Conservation (phyloP, 768 basidiomycete genomes). For the Imleria badia region DNA sequence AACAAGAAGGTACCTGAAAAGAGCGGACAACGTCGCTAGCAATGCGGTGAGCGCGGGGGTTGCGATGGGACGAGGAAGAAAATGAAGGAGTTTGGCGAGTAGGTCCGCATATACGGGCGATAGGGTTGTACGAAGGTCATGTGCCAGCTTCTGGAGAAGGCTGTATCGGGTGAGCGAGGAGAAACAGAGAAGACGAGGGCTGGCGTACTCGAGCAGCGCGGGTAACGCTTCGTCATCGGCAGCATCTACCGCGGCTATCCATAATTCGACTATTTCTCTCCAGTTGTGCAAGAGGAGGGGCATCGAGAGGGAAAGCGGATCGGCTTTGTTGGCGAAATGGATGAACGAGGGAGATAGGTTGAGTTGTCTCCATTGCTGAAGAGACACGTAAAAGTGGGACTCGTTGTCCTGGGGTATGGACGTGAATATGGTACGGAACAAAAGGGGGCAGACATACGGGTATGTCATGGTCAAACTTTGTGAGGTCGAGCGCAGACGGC, state of each 20-base stretch:
- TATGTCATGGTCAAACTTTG: conserved; percentile 60
- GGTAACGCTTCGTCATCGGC: conserved; percentile 73
- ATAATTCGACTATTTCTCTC: conserved; percentile 62
- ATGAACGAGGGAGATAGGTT: conserved; percentile 78
- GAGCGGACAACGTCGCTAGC: conserved; percentile 61
- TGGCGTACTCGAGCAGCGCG: conserved; percentile 72
- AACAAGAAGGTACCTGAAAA: conserved; percentile 74
- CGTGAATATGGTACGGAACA: not conserved
- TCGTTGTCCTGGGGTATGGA: conserved; percentile 58
- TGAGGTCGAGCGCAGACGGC: conserved; percentile 59
- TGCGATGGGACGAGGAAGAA: conserved; percentile 59
- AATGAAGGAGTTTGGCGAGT: conserved; percentile 52
- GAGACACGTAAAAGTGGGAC: conserved; percentile 73
- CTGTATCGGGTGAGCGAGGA: conserved; percentile 38
- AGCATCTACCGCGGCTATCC: conserved; percentile 55
- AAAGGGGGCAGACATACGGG: conserved; percentile 33
- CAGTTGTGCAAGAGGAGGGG: conserved; percentile 81
- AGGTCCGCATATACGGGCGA: conserved; percentile 59
- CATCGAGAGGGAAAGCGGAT: conserved; percentile 68
- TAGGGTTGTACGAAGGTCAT: conserved; percentile 79
- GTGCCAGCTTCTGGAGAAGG: conserved; percentile 72
- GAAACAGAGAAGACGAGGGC: not conserved
- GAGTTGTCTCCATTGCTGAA: conserved; percentile 76
- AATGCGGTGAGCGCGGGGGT: conserved; percentile 60
- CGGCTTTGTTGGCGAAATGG: conserved; percentile 60